Evolutionary conservation across 768 basidiomycete genomes (phyloP).

Genomic region (Crassisporium funariophilum): DNA sequence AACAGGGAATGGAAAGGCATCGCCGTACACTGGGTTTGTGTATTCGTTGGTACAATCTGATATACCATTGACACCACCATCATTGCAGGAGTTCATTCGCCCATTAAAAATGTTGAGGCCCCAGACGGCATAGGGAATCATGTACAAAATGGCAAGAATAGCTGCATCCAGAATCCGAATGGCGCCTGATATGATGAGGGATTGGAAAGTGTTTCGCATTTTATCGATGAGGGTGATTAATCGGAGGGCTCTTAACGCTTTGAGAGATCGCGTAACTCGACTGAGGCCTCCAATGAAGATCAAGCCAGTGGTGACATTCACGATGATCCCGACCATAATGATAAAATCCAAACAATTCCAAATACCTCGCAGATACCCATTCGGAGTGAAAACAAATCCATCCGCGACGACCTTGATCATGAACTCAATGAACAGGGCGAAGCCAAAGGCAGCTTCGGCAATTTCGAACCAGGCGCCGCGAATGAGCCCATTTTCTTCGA

Average conservation of each 20-base stretch:
- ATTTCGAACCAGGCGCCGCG: slow-evolving; percentile 88
- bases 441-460: slow-evolving; percentile 71
- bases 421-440: slow-evolving; percentile 78
- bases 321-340: slow-evolving; percentile 75
- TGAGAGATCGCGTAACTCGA: slow-evolving; percentile 82
- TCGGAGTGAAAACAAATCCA: slow-evolving; percentile 88
- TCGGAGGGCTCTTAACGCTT: slow-evolving; percentile 85
- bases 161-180: slow-evolving; percentile 87
- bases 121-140: slow-evolving; percentile 93
- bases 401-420: slow-evolving; percentile 91
- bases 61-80: slow-evolving; percentile 54
- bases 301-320: slow-evolving; percentile 73
- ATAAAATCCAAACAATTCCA: slow-evolving; percentile 93
- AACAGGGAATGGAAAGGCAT: slow-evolving; percentile 66
- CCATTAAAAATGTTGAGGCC: slow-evolving; percentile 92
- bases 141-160: slow-evolving; percentile 84
- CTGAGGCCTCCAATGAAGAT: slow-evolving; percentile 78
- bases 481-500: slow-evolving; percentile 54
- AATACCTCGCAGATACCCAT: slow-evolving; percentile 87
- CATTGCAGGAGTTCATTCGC: slow-evolving; percentile 83
- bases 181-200: slow-evolving; percentile 84
- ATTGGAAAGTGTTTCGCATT: slow-evolving; percentile 86
- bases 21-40: slow-evolving; percentile 58
- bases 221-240: slow-evolving; percentile 87
- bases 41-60: slow-evolving; percentile 77